Evolutionary conservation across 148 eudicot genomes (phyloP), one percentile per base, ranked within the genome.

Genomic region (Bassia scoparia): DNA sequence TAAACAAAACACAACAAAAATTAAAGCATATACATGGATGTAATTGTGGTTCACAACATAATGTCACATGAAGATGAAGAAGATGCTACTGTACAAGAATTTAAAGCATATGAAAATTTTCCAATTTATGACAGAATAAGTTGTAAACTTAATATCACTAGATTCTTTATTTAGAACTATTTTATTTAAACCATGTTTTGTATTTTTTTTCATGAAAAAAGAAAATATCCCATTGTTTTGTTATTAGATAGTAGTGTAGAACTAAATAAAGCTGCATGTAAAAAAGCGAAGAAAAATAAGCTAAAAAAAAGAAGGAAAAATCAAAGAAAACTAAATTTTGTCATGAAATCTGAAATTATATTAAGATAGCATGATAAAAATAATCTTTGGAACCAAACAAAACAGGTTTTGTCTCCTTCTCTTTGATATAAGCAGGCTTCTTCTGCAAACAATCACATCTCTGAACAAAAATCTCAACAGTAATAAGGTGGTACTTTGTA

Each of bases 381-480:
- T 14, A 53, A 44, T 31, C 75, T 26, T 74, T 74, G 78, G 53
- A 67, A 77, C 63, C 77, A 55, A 77, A 72, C 62, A 59, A 77
- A 60, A 13, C 78, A 76, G 80, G 70, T 69, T 79, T 77, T 77
- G 79, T 76, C 69, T 66, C 26, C 46, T 70, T 68, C 23, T 78
- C 37, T 3, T 43, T 7, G 13, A 59, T 23, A 53, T 68, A 23
- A 43, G 50, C 76, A 68, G 81, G 74, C 78, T 70, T 73, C 48
- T 44, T 69, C 78, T 83, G 83, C 80, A 73, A 58, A 68, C 56
- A 76, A 78, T 84, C 84, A 81, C 84, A 75, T 84, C 82, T 61
- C 75, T 75, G 65, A 30, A 72, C 75, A 75, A 58, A 81, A 78
- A 81, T 81, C 80, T 76, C 83, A 78, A 80, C 86, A 84, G 81